Percentiles rank a stretch among this genome's conserved stretches.
phyloP scores from a whole-genome alignment of 805 yeast genomes.

The Yarrowia hollandica region DNA sequence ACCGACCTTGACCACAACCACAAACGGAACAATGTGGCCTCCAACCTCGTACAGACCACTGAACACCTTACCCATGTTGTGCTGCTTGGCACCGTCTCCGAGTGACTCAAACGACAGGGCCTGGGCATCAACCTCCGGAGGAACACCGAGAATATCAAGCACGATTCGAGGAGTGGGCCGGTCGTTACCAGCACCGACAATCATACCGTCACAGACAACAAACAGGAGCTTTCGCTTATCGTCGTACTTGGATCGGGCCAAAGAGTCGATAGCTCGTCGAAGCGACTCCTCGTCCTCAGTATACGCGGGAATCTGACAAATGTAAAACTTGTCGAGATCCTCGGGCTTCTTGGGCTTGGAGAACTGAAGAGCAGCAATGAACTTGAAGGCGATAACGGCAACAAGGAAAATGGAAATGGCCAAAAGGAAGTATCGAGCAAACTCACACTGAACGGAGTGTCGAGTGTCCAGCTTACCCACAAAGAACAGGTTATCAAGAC shows the following conservation, averaged over 20 bases:
- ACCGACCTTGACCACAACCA: slow-evolving; percentile 60
- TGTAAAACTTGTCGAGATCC: slow-evolving; percentile 44
- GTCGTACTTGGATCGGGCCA: slow-evolving; percentile 59
- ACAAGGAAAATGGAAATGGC: slow-evolving; percentile 45
- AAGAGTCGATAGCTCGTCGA: slow-evolving; percentile 58
- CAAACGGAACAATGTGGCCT: slow-evolving; percentile 56
- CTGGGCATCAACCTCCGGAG: slow-evolving; percentile 54
- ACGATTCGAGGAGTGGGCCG: slow-evolving; percentile 58
- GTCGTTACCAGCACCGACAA: slow-evolving; percentile 63
- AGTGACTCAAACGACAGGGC: slow-evolving; percentile 57
- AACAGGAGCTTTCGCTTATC: slow-evolving; percentile 58
- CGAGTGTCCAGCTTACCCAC: slow-evolving; percentile 46
- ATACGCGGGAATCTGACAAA: slow-evolving; percentile 56
- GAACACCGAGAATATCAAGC: slow-evolving; percentile 54
- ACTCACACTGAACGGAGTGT: slow-evolving; percentile 43
- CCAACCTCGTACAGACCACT: slow-evolving; percentile 60
- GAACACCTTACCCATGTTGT: slow-evolving; percentile 62
- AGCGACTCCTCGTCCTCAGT: slow-evolving; percentile 59
- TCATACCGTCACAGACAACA: slow-evolving; percentile 62
- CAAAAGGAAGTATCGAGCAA: slow-evolving; percentile 47
- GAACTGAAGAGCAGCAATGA: slow-evolving; percentile 47
- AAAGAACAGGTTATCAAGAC: slow-evolving; percentile 45
- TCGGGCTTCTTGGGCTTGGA: slow-evolving; percentile 42
- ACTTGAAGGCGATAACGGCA: slow-evolving; percentile 42
- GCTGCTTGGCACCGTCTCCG: slow-evolving; percentile 62